phyloP scores from a whole-genome alignment of 768 basidiomycete species.

The Mrakia hoshinonis region DNA sequence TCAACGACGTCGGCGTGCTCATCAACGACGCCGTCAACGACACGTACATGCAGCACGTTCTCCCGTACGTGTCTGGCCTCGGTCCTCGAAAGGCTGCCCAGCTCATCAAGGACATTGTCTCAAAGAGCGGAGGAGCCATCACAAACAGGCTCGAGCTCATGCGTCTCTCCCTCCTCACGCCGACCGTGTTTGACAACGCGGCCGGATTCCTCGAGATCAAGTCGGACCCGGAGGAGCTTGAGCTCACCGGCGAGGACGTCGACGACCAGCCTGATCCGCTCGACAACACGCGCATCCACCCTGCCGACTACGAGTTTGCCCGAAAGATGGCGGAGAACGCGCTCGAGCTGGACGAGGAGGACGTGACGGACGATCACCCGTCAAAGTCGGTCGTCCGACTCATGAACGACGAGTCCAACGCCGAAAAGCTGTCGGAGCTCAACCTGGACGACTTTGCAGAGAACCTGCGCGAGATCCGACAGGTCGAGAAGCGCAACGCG shows the following conservation, averaged over 20 bases:
- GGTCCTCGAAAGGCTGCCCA: constrained; percentile 89
- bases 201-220: constrained; percentile 65
- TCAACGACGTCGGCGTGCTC: constrained; percentile 89
- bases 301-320: constrained; percentile 93
- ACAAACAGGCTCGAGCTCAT: constrained; percentile 83
- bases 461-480: constrained; percentile 73
- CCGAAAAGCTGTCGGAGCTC: constrained; percentile 75
- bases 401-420: constrained; percentile 65
- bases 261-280: constrained; percentile 75
- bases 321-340: constrained; percentile 98
- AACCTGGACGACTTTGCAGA: constrained; percentile 94
- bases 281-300: constrained; percentile 91
- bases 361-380: constrained; percentile 75
- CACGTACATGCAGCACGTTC: constrained; percentile 73
- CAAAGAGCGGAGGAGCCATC: constrained; percentile 58
- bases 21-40: constrained; percentile 88
- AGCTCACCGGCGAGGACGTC: constrained; percentile 54
- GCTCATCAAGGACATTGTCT: constrained; percentile 60
- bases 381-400: constrained; percentile 79
- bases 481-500: constrained; percentile 79
- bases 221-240: constrained; percentile 50
- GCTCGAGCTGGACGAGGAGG: constrained; percentile 94
- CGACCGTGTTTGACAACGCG: constrained; percentile 83
- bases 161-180: constrained; percentile 65
- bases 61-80: constrained; percentile 85